Conservation (phyloP, 1,139 yeast genomes). For the Yamadazyma spencermartinsiae region DNA sequence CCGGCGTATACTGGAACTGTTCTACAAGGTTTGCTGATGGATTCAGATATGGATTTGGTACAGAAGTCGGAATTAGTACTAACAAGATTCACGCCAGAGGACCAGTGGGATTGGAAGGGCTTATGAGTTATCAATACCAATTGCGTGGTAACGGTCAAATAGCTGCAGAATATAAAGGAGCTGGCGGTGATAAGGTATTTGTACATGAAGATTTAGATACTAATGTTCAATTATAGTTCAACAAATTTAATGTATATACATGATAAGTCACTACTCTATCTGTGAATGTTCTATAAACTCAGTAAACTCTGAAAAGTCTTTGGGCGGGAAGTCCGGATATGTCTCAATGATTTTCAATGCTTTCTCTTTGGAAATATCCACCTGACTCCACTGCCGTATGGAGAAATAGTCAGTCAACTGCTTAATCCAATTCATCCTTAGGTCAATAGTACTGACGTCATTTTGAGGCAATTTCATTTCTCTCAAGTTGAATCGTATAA, state of each 20-base stretch:
- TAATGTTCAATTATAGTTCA: slow-evolving; percentile 10
- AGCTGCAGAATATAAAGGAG: slow-evolving; percentile 89
- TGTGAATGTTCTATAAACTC: background rate
- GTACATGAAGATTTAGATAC: slow-evolving; percentile 63
- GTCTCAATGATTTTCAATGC: slow-evolving; percentile 31
- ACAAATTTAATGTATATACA: background rate
- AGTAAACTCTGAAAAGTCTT: slow-evolving; percentile 31
- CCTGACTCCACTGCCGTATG: slow-evolving; percentile 59
- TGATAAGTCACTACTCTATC: no score
- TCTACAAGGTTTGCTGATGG: slow-evolving; percentile 98
- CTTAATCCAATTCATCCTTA: slow-evolving; percentile 75
- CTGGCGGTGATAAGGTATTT: slow-evolving; percentile 84
- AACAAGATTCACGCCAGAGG: slow-evolving; percentile 98
- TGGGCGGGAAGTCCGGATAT: slow-evolving; percentile 46
- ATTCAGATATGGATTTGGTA: slow-evolving; percentile 95
- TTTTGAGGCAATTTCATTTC: slow-evolving; percentile 43
- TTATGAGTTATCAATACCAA: slow-evolving; percentile 93
- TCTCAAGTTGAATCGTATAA: slow-evolving; percentile 55
- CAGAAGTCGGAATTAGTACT: slow-evolving; percentile 97
- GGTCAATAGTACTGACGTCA: slow-evolving; percentile 53
- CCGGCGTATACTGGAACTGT: slow-evolving; percentile 99
- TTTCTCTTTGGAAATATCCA: slow-evolving; percentile 24
- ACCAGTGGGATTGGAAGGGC: slow-evolving; percentile 96
- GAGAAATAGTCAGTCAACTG: slow-evolving; percentile 60
- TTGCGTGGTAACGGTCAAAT: slow-evolving; percentile 89